These are phyloP conservation scores for Amaranthus hypochondriacus DNA, from an alignment of 148 eudicot species.

Conservation along the genomic window DNA sequence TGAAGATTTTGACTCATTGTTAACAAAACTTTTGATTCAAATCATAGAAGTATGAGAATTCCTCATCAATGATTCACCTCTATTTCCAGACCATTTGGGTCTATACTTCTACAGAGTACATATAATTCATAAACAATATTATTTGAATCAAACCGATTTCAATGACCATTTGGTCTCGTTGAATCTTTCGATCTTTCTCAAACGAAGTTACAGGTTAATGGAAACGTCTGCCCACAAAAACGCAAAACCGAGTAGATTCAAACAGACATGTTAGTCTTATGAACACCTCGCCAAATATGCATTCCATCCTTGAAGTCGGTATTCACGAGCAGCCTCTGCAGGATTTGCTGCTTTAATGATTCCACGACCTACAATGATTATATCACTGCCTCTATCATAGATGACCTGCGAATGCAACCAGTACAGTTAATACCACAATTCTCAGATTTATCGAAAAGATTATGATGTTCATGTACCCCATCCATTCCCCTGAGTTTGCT, in stretches of 20 bases:
- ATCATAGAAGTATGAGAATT: neutral
- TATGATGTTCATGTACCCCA: too few relatives aligned
- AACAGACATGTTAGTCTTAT: constrained; percentile 24
- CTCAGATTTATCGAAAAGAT: too few relatives aligned
- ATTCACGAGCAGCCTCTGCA: constrained; percentile 75
- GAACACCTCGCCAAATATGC: constrained; percentile 60
- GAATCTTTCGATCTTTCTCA: neutral
- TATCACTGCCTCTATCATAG: constrained; percentile 80
- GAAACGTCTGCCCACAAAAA: neutral
- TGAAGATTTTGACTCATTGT: too few relatives aligned
- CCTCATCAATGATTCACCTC: neutral
- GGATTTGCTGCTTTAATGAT: constrained; percentile 81
- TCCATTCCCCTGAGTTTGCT: too few relatives aligned
- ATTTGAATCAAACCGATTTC: neutral
- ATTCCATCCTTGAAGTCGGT: constrained; percentile 92
- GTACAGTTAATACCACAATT: neutral
- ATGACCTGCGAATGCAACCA: constrained; percentile 49
- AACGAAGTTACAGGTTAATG: neutral
- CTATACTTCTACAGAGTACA: too few relatives aligned
- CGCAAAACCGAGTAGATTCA: constrained; percentile 7
- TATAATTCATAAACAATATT: too few relatives aligned
- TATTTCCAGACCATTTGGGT: too few relatives aligned
- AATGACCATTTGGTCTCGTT: neutral
- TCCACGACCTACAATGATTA: constrained; percentile 91
- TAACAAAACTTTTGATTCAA: too few relatives aligned